Base-by-base conservation (phyloP, 352 stramenopile species). In the Phytophthora nicotianae region DNA sequence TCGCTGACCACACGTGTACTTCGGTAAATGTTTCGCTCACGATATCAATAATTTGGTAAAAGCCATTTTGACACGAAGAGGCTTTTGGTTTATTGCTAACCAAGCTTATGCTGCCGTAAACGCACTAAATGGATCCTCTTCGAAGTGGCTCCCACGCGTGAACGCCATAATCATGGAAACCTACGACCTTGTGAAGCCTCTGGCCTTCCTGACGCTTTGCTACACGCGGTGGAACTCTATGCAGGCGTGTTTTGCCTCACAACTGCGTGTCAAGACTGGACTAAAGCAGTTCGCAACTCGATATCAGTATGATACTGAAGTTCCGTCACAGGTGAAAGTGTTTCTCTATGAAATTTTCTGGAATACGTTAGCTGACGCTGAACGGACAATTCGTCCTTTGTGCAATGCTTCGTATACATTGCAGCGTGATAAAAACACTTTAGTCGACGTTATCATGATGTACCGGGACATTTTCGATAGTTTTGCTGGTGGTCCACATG, bases 181-280 rank as follows among this genome's bases (percentile, higher is more conserved):
- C 1, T 68, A 68, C 48, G 40, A 50, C 0, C 26, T 45, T 26
- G 19, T 33, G 9, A 62, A 52, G 16, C 23, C 43, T 5, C 27
- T 65, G 1, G 45, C 55, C 43, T 62, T 62, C 11, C 37, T 62
- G 13, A n/a, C 37, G 4, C 46, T 62, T 8, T 70, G 49, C 17
- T 26, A 61, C 8, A 70, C 62, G 19, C 38, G 61, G 10, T 69
- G 47, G 61, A 69, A 68, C 26, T 59, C 38, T 14, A 69, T 69
- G 53, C 61, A 69, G 27, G 61, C 35, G 6, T 69, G 52, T 27
- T 63, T 69, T 45, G 61, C 61, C 26, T 63, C 40, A 1, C 32
- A 63, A n/a, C 48, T 63, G 32, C 53, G 53, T 20, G 52, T 58
- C 10, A 54, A 55, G 13, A 58, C 35, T 8, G 47, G 5, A 23